Evolutionary conservation across 1,284 basidiomycete genomes (phyloP).

Genomic region (Ceratobasidium sp.): DNA sequence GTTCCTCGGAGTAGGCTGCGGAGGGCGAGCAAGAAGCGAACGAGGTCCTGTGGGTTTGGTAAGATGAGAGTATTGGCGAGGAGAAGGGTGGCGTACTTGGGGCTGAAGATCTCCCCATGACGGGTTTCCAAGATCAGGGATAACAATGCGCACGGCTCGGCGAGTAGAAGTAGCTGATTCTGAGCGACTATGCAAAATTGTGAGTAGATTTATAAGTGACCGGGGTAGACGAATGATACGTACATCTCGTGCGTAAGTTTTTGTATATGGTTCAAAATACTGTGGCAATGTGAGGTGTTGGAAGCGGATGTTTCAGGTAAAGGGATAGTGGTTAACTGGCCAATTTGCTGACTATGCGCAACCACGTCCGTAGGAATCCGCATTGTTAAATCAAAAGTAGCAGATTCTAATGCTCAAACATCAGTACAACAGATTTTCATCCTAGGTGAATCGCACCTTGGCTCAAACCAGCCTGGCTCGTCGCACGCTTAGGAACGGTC

Average conservation of each 20-base stretch:
- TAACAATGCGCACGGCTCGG: constrained; percentile 69
- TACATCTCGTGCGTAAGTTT: constrained; percentile 31
- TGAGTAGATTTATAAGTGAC: not conserved
- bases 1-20: constrained; percentile 70
- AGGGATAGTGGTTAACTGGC: constrained; percentile 36
- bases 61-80: not conserved
- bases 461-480: constrained; percentile 51
- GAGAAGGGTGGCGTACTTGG: constrained; percentile 25
- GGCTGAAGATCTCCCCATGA: constrained; percentile 72
- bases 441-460: constrained; percentile 10
- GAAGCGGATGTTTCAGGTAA: not conserved
- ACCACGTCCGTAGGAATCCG: constrained; percentile 25
- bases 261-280: constrained; percentile 21
- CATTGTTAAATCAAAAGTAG: constrained; percentile 29
- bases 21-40: constrained; percentile 77
- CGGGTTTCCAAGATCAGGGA: constrained; percentile 78
- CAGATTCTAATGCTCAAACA: constrained; percentile 54
- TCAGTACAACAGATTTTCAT: constrained; percentile 48
- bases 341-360: constrained; percentile 32
- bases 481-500: constrained; percentile 65
- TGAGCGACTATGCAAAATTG: constrained; percentile 23
- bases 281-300: constrained; percentile 6
- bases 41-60: constrained; percentile 67
- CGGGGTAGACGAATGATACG: not conserved
- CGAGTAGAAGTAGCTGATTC: constrained; percentile 16